These are phyloP conservation scores for Rhodosporidiobolus odoratus DNA, from an alignment of 768 basidiomycete species.

Conservation along the genomic window DNA sequence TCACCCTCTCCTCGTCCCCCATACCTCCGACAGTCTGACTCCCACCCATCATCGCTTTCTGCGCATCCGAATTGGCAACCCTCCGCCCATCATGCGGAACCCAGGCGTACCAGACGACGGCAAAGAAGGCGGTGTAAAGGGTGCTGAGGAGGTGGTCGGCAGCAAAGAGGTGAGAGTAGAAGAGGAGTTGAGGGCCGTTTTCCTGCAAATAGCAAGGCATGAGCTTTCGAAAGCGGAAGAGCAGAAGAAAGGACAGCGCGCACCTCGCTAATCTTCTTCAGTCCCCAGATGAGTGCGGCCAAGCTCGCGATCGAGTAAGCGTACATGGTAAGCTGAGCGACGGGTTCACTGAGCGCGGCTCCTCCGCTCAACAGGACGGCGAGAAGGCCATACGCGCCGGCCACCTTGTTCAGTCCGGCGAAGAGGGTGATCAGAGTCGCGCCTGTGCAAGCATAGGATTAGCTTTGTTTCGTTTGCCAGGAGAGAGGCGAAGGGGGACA, in stretches of 20 bases:
- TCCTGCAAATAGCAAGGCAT: slow-evolving; percentile 58
- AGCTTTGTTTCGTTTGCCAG: slow-evolving; percentile 51
- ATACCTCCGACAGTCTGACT: slow-evolving; percentile 49
- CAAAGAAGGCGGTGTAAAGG: slow-evolving; percentile 87
- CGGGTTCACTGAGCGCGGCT: slow-evolving; percentile 49
- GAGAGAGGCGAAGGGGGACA: slow-evolving; percentile 72
- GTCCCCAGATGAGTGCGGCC: slow-evolving; percentile 74
- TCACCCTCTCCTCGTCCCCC: slow-evolving; percentile 63
- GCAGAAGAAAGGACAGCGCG: slow-evolving; percentile 45
- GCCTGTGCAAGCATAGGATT: too few relatives aligned
- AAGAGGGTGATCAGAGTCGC: slow-evolving; percentile 83
- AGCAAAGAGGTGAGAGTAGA: slow-evolving; percentile 86
- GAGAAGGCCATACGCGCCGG: slow-evolving; percentile 87
- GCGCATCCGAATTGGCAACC: slow-evolving; percentile 76
- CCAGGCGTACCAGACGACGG: slow-evolving; percentile 81
- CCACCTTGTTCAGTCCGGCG: slow-evolving; percentile 93
- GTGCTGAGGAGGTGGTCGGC: slow-evolving; percentile 87
- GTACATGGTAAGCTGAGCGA: slow-evolving; percentile 86
- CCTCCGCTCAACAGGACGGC: slow-evolving; percentile 77
- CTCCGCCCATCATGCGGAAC: slow-evolving; percentile 84
- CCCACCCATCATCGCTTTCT: slow-evolving; percentile 70
- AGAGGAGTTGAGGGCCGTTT: slow-evolving; percentile 72
- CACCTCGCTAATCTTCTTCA: slow-evolving; percentile 78
- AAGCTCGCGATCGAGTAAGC: slow-evolving; percentile 83
- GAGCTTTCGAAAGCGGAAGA: neutral